Evolutionary conservation across 2,329 filamentous ascomycete genomes (phyloP), one percentile per base, ranked within the genome.

Genomic region (Fusarium tanahbumbuense): DNA sequence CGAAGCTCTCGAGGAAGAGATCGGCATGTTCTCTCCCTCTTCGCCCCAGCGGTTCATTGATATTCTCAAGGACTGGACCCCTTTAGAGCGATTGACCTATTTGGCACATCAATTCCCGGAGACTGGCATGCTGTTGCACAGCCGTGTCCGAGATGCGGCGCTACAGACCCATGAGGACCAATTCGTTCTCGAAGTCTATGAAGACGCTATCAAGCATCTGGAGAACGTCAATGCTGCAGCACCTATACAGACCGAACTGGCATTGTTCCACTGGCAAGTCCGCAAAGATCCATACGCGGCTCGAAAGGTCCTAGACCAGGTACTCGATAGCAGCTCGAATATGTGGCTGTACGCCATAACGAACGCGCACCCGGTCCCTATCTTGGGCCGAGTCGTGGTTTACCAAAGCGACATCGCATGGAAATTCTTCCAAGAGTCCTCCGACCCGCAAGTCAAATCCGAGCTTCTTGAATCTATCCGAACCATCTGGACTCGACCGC

Each of bases 81-180:
- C 73, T 0, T 32, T 77, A 3, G 75, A 78, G 41, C 67, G 75
- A 4, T 63, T 78, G 5, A 75, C 74, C 0, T 78, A 74, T 67
- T 34, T 78, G 10, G 68, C 73, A 1, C 73, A 68, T 34, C 48
- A 73, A 2, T 77, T 76, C 16, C 41, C 37, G 6, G 61, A 68
- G 0, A 18, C 52, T 0, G 58, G 57, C 0, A 44, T 22, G 2
- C 46, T 65, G 1, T 46, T 73, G 3, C 67, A 68, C 13, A 13
- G 34, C 0, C 1, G 15, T 3, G 53, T 77, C n/a, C 58, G 68
- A 10, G 60, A 68, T 3, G 61, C 70, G 3, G 75, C 75, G 3
- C 58, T 53, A 0, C 37, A 69, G 8, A 65, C 70, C 3, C 65
- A 65, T 2, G 75, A 77, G 16, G 45, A 57, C 0, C 70, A 68